Evolutionary conservation across 2,329 filamentous ascomycete species (phyloP), one percentile per base, ranked within the genome.

Genomic region (Sporothrix curviconia): DNA sequence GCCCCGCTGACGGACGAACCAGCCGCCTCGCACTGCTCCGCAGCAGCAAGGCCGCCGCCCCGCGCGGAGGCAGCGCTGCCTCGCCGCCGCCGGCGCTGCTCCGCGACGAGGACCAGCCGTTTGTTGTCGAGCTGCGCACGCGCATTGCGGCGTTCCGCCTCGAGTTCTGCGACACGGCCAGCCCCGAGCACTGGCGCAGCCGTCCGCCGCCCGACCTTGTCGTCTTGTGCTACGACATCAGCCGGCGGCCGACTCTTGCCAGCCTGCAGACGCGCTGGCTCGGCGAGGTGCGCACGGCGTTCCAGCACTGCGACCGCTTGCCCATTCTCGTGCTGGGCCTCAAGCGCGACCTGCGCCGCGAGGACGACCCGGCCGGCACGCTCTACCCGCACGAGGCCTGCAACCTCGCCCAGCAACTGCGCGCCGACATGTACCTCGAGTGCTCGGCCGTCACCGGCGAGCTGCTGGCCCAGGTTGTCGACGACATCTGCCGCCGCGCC

Each of bases 381-480:
- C 81, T 85, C 53, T 80, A 82, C 60, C 83, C 83, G 11, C 78
- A 85, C 60, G 83, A 85, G 67, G 82, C 75, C 1, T 81, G 83
- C 64, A 74, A 74, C 25, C 67, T 77, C 52, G 77, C 82, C 22
- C 81, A 84, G 64, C 75, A 78, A 62, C 75, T 85, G 74, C 72
- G 82, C 54, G 81, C 76, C 47, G 83, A 86, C 68, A 79, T 78
- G 61, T 86, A 85, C 64, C 77, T 84, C 66, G 83, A 86, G 64
- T 86, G 82, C 69, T 84, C 81, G 1, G 81, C 82, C 7, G 70
- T 78, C 49, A 83, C 80, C 3, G 82, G 82, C 15, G 81, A 84
- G 69, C 72, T 85, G 55, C 66, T 85, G 44, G 72, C 75, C 62
- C 70, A 80, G 64, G 79, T 78, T 5, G 82, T 84, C 64, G 80